Conservation (phyloP, 805 yeast species). For the Wickerhamiella sorbophila region DNA sequence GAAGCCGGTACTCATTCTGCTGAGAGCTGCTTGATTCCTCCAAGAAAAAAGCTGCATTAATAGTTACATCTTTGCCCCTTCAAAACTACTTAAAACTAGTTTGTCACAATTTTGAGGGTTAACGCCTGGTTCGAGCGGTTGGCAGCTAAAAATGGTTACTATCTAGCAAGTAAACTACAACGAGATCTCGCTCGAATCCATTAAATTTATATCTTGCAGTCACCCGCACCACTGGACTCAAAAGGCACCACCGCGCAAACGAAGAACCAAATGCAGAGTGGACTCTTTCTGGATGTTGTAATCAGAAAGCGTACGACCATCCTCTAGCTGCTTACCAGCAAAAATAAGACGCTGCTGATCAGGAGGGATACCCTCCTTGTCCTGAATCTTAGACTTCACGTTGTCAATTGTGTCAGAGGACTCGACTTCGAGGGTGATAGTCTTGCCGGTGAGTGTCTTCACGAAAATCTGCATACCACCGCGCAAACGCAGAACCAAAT, state of each 20-base stretch:
- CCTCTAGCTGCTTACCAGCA: conserved; percentile 93
- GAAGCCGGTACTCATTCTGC: no score
- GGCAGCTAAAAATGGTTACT: no score
- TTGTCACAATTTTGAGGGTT: no score
- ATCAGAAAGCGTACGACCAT: conserved; percentile 84
- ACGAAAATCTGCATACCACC: conserved; percentile 87
- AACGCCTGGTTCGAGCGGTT: no score
- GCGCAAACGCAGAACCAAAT: conserved; percentile 74
- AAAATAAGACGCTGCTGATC: conserved; percentile 91
- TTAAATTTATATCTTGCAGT: no score
- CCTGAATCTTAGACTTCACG: conserved; percentile 86
- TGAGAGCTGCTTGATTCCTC: no score
- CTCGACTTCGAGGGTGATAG: conserved; percentile 77
- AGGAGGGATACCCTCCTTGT: conserved; percentile 92
- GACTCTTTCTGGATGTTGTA: conserved; percentile 94
- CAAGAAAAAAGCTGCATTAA: no score
- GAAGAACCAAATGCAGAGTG: conserved; percentile 63
- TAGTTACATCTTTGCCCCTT: no score
- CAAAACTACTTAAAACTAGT: no score
- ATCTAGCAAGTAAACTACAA: no score
- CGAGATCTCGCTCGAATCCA: no score
- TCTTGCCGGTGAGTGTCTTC: conserved; percentile 97
- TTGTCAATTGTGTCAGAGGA: conserved; percentile 90
- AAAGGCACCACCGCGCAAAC: conserved; percentile 62
- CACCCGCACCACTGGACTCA: no score